phyloP scores from a whole-genome alignment of 75 land plant species.

The Selaginella tamariscina region DNA sequence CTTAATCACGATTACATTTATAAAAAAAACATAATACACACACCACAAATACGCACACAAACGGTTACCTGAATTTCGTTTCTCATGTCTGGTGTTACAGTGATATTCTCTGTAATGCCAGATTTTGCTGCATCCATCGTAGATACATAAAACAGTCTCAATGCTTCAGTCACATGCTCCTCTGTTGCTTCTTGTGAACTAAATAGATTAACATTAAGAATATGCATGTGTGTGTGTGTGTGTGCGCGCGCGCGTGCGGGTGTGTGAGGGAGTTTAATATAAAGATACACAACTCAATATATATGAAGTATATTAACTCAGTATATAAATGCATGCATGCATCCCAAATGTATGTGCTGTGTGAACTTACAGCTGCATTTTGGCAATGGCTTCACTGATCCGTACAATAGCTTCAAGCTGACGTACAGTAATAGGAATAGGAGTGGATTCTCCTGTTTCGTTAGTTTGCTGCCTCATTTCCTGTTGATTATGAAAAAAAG shows the following conservation, averaged over 20 bases:
- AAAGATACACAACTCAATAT: no score
- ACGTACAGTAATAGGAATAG: conserved; percentile 91
- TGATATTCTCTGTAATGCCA: conserved; percentile 73
- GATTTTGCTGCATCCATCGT: conserved; percentile 93
- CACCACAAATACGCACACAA: no score
- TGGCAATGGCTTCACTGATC: conserved; percentile 83
- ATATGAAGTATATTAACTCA: no score
- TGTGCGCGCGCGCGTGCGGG: no score
- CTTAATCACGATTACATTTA: no score
- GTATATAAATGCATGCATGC: no score
- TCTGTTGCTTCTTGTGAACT: conserved; percentile 78
- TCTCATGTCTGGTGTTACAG: conserved; percentile 78
- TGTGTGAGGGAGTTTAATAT: no score
- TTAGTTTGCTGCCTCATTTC: conserved; percentile 88
- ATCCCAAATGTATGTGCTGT: no score
- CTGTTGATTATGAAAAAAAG: conserved; percentile 26
- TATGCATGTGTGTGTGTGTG: no score
- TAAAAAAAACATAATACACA: no score
- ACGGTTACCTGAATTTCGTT: conserved; percentile 78
- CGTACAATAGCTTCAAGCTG: conserved; percentile 94
- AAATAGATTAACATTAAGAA: no score
- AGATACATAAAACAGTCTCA: conserved; percentile 74
- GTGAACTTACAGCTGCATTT: conserved; percentile 84
- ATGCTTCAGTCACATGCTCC: conserved; percentile 80
- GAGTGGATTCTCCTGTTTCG: conserved; percentile 63